Percentiles rank a stretch among this genome's conserved stretches.
phyloP scores from a whole-genome alignment of 2,329 filamentous ascomycete genomes.

The Neofusicoccum laricinum region DNA sequence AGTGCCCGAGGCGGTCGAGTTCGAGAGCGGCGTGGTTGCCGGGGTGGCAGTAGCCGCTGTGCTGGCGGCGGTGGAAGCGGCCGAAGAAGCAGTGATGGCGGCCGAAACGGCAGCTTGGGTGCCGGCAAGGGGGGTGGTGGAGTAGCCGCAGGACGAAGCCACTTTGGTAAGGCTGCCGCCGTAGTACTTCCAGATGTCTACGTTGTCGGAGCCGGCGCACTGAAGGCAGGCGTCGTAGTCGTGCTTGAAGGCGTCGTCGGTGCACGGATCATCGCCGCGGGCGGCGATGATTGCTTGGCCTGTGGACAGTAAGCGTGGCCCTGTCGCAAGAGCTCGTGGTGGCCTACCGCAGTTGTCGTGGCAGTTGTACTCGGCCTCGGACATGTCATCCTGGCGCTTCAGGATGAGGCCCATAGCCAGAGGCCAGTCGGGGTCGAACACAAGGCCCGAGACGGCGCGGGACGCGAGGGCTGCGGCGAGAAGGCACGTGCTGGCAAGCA shows the following conservation, averaged over 20 bases:
- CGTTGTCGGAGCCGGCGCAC: conserved; percentile 38
- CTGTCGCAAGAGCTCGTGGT: not conserved
- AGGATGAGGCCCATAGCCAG: not conserved
- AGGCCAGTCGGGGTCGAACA: not conserved
- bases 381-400: conserved; percentile 12
- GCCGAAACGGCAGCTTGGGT: not conserved
- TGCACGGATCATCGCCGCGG: conserved; percentile 24
- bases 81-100: not conserved
- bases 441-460: not conserved
- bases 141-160: conserved; percentile 37
- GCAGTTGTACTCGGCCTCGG: conserved; percentile 33
- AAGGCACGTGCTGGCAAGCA: not conserved
- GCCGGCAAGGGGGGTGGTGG: not conserved
- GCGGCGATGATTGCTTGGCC: conserved; percentile 27
- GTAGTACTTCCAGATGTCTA: conserved; percentile 47
- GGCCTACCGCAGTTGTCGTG: conserved; percentile 34
- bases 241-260: conserved; percentile 25
- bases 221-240: conserved; percentile 35
- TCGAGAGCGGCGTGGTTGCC: not conserved
- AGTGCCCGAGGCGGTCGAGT: not conserved
- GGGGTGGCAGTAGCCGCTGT: not conserved
- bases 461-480: not conserved
- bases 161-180: conserved; percentile 36
- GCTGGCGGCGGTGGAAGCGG: not conserved
- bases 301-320: conserved; percentile 1